Percentiles rank a stretch among this genome's conserved stretches.
phyloP scores from a whole-genome alignment of 441 rosid species.

The Populus hybrid region DNA sequence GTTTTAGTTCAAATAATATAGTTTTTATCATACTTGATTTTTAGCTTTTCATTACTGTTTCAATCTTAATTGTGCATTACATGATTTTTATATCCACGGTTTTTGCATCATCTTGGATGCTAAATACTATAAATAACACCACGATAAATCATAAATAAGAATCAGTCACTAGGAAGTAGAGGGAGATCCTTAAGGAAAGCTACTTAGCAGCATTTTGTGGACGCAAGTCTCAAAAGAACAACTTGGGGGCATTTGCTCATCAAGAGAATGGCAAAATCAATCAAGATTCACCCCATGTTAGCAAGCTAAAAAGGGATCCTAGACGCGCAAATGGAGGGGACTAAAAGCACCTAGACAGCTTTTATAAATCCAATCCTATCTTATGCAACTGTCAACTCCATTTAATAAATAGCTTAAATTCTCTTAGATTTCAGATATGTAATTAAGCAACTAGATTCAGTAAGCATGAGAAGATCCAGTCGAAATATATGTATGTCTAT shows the following conservation, averaged over 20 bases:
- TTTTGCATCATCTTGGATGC: background rate
- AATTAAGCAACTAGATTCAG: background rate
- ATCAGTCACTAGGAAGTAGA: background rate
- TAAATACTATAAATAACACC: background rate
- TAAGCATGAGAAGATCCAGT: background rate
- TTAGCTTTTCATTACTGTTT: no score
- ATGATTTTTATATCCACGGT: no score
- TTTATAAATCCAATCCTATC: background rate
- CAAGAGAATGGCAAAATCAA: background rate
- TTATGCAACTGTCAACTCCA: background rate
- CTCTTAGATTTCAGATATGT: background rate
- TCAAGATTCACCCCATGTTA: no score
- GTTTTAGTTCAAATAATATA: no score
- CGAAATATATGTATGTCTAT: background rate
- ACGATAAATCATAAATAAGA: background rate
- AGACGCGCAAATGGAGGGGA: no score
- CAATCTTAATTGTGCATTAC: no score
- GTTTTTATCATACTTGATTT: no score
- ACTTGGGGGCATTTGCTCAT: background rate
- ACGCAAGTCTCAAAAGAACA: background rate
- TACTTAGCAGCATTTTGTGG: background rate
- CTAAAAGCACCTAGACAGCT: no score
- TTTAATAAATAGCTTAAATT: background rate
- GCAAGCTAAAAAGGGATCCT: background rate
- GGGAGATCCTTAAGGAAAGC: background rate